Conservation (phyloP, 768 basidiomycete species). For the Amanita muscaria region DNA sequence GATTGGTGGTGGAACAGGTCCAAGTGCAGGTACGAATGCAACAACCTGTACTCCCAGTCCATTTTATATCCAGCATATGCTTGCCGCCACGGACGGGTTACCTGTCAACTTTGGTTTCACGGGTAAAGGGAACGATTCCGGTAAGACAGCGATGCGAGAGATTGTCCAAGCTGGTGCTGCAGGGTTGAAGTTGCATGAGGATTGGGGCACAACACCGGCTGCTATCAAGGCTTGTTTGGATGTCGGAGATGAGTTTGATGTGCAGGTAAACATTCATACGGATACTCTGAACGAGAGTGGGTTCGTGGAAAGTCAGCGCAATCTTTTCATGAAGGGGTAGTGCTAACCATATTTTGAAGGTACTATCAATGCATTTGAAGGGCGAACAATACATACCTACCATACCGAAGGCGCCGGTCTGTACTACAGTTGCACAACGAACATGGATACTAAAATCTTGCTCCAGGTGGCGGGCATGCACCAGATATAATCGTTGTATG, state of each 20-base stretch:
- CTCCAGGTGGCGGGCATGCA: constrained; percentile 82
- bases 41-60: constrained; percentile 92
- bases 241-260: constrained; percentile 85
- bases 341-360: constrained; percentile 31
- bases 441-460: background rate
- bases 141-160: constrained; percentile 64
- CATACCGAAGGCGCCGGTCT: constrained; percentile 94
- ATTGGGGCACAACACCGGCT: constrained; percentile 91
- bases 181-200: constrained; percentile 94
- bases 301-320: constrained; percentile 77
- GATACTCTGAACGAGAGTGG: constrained; percentile 97
- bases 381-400: constrained; percentile 92
- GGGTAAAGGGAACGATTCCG: constrained; percentile 93
- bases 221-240: constrained; percentile 70
- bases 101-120: constrained; percentile 94
- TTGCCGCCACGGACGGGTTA: constrained; percentile 82
- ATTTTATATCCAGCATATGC: constrained; percentile 86
- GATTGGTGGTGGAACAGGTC: constrained; percentile 95
- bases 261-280: constrained; percentile 96
- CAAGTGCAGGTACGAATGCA: constrained; percentile 80
- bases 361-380: constrained; percentile 85
- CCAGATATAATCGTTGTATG: constrained; percentile 99
- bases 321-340: background rate
- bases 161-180: constrained; percentile 76
- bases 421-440: background rate